Conservation (phyloP, 2,329 filamentous ascomycete genomes). For the Diplocarpon rosae region DNA sequence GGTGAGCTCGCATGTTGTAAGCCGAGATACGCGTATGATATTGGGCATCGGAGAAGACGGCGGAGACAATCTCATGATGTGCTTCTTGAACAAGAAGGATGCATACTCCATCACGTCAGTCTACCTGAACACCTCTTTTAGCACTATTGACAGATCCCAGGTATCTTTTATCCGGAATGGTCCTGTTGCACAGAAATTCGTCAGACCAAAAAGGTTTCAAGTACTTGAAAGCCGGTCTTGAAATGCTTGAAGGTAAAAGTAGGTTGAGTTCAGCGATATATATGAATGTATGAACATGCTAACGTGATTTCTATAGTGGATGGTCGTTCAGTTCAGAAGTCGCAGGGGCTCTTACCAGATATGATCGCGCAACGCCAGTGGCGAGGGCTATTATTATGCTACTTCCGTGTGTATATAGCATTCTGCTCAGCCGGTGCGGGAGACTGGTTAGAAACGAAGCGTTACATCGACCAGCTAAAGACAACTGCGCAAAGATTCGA, state of each 20-base stretch:
- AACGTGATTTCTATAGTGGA: constrained; percentile 6
- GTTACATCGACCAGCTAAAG: constrained; percentile 17
- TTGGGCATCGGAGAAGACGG: constrained; percentile 37
- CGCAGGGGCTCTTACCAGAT: constrained; percentile 24
- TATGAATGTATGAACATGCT: background rate
- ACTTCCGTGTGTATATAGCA: constrained; percentile 25
- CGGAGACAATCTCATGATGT: constrained; percentile 46
- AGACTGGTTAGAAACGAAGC: constrained; percentile 24
- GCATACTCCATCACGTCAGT: constrained; percentile 30
- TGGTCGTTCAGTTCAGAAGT: constrained; percentile 5
- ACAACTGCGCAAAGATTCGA: constrained; percentile 16
- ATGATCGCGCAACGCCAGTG: constrained; percentile 20
- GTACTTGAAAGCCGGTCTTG: constrained; percentile 46
- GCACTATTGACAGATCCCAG: constrained; percentile 11
- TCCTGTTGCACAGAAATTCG: constrained; percentile 39
- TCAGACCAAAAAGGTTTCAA: constrained; percentile 44
- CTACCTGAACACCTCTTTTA: background rate
- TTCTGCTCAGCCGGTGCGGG: constrained; percentile 23
- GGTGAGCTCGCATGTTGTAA: constrained; percentile 39
- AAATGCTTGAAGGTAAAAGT: constrained; percentile 28
- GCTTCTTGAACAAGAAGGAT: constrained; percentile 50
- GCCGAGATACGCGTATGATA: constrained; percentile 44
- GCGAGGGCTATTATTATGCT: constrained; percentile 25
- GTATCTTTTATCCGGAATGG: constrained; percentile 23
- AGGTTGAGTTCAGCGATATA: background rate